Evolutionary conservation across 176 grass and related monocot species (phyloP), one percentile per base, ranked within the genome.

Genomic region (Puya raimondii): DNA sequence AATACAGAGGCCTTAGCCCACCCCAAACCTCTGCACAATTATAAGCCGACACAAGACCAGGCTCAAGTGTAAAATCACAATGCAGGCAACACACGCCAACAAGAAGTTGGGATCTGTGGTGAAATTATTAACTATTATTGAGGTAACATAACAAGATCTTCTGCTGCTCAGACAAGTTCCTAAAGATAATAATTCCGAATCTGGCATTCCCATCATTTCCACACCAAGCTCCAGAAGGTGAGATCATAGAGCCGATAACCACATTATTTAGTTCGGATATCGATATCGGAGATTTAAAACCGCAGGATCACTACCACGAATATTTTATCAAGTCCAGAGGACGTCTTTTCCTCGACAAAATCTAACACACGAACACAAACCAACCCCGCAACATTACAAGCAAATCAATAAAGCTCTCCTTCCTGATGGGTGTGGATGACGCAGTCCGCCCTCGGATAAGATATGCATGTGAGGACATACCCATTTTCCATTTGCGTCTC

Each of bases 351-450:
- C 33, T 7, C 33, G 1, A 42, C 33, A 42, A 61, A 61, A 16
- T 61, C 56, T 61, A 61, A 18, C 17, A 5, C 8, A 22, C 17
- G 22, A 21, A 61, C 56, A 9, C 56, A 9, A 9, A 21, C 10
- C 56, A 18, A 18, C 56, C 56, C 17, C 10, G 11, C 21, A 18
- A n/a, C 7, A n/a, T 18, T 9, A 22, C n/a, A n/a, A 11, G 17
- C 1, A 61, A 61, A 22, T 29, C 13, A 84, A 74, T 88, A 88
- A 49, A 88, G 81, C 2, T 88, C 78, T 18, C 81, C 79, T 33
- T 84, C 86, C 82, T 88, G 67, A 71, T 88, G 82, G 72, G 86
- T 88, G 50, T 88, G 74, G 67, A 88, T 85, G 70, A 81, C 63
- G 25, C 86, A 88, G 17, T 88, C 82, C 0, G 74, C 74, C 78